A percentile compares a stretch with the other conserved stretches of the same genome.
Conservation (phyloP, 148 eudicot genomes). For the Spergularia marina region DNA sequence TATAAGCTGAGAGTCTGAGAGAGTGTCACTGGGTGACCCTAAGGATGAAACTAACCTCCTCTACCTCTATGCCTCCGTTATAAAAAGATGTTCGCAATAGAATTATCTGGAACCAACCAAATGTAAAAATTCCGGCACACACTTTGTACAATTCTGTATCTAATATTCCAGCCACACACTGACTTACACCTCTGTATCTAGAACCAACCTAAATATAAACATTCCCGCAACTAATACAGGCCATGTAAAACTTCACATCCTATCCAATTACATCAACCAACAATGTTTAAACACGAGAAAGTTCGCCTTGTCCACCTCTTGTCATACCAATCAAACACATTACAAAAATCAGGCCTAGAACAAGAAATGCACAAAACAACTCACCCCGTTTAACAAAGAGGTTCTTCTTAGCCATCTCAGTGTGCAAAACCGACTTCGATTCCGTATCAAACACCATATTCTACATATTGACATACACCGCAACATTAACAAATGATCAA, state of each 20-base stretch:
- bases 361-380: conserved; percentile 22
- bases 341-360: background rate
- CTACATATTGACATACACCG: conserved; percentile 27
- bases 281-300: background rate
- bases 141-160: background rate
- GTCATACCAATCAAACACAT: background rate
- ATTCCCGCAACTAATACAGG: background rate
- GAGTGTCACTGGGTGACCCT: too few relatives aligned
- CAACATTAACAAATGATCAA: background rate
- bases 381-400: conserved; percentile 90
- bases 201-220: too few relatives aligned
- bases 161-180: background rate
- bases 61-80: too few relatives aligned
- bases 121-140: background rate
- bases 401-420: conserved; percentile 98
- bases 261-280: background rate
- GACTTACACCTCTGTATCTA: too few relatives aligned
- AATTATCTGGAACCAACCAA: too few relatives aligned
- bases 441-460: conserved; percentile 85
- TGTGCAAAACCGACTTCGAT: conserved; percentile 71
- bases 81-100: too few relatives aligned
- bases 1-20: too few relatives aligned
- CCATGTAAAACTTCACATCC: background rate
- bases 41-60: too few relatives aligned
- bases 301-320: background rate